Evolutionary conservation across 495 filamentous ascomycete species (phyloP).

Genomic region (Mycothermus thermophilus): DNA sequence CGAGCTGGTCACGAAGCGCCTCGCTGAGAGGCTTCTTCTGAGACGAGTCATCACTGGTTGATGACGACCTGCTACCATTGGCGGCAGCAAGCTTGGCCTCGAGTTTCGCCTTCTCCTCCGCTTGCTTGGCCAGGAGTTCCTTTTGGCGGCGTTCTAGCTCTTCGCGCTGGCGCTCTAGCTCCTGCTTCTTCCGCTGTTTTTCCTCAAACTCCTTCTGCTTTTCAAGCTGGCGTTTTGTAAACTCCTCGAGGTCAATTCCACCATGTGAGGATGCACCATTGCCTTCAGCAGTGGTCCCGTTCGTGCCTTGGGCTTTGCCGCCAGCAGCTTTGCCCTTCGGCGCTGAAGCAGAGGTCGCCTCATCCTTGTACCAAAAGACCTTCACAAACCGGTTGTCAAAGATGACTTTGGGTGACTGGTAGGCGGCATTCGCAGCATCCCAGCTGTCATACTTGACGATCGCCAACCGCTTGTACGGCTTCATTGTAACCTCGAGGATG

Average conservation of each 20-base stretch:
- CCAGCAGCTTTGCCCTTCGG: conserved; percentile 12
- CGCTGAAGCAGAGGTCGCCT: conserved; percentile 15
- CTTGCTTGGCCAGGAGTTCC: conserved; percentile 58
- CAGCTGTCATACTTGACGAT: conserved; percentile 67
- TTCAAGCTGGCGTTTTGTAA: conserved; percentile 61
- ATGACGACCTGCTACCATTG: too few relatives aligned
- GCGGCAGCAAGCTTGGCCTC: conserved; percentile 31
- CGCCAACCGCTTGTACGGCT: conserved; percentile 63
- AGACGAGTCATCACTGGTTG: conserved; percentile 9
- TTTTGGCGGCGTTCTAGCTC: conserved; percentile 65
- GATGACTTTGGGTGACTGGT: conserved; percentile 81
- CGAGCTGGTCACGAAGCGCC: conserved; percentile 64
- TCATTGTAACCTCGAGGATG: conserved; percentile 59
- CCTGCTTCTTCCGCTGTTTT: conserved; percentile 56
- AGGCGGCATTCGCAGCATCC: conserved; percentile 63
- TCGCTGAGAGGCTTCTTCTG: conserved; percentile 21
- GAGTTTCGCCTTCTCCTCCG: conserved; percentile 61
- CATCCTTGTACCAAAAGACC: conserved; percentile 83
- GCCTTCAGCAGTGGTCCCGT: too few relatives aligned
- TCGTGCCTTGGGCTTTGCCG: conserved; percentile 10
- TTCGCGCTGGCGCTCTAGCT: conserved; percentile 54
- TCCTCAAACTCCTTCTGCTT: conserved; percentile 70
- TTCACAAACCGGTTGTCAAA: conserved; percentile 98
- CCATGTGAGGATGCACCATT: conserved; percentile 9
- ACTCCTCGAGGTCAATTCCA: conserved; percentile 64